These are phyloP conservation scores for Boletus rubropictus DNA, from an alignment of 768 basidiomycete species.

Conservation along the genomic window DNA sequence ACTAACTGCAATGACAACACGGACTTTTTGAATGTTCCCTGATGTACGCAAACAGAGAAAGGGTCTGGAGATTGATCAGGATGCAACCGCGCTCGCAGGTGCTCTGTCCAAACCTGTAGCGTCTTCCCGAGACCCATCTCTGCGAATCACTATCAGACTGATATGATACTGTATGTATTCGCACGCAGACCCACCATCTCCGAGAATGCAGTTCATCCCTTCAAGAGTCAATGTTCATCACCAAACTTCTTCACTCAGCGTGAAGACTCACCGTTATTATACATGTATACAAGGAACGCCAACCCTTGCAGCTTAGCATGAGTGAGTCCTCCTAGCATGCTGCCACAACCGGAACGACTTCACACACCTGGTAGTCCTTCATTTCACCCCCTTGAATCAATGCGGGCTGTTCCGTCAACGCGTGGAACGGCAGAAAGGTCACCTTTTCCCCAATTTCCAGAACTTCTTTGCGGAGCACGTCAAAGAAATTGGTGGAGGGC, in stretches of 20 bases:
- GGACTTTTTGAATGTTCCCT: slow-evolving; percentile 46
- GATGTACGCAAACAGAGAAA: slow-evolving; percentile 64
- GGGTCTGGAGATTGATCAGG: slow-evolving; percentile 33
- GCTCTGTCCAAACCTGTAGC: slow-evolving; percentile 38
- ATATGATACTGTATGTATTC: background rate
- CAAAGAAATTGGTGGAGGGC: slow-evolving; percentile 37
- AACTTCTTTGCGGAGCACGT: slow-evolving; percentile 30
- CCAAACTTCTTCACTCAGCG: background rate
- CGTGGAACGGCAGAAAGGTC: slow-evolving; percentile 33
- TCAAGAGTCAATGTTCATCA: background rate
- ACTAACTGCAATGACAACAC: background rate
- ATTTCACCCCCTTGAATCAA: slow-evolving; percentile 52
- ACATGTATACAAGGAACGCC: slow-evolving; percentile 60
- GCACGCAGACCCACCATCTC: slow-evolving; percentile 46
- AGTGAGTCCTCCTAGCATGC: background rate
- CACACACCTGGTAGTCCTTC: slow-evolving; percentile 64
- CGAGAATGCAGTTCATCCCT: slow-evolving; percentile 69
- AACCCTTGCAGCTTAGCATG: slow-evolving; percentile 48
- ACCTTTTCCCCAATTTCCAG: slow-evolving; percentile 25
- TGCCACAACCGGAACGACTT: background rate
- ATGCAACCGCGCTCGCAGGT: background rate
- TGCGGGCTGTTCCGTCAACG: slow-evolving; percentile 42
- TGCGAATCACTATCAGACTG: slow-evolving; percentile 14
- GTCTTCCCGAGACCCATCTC: slow-evolving; percentile 65
- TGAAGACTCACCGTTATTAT: slow-evolving; percentile 49